A percentile compares a stretch with the other conserved stretches of the same genome.
Evolutionary conservation across 1,284 basidiomycete genomes (phyloP).

Genomic region (Singerocomus inundabilis): DNA sequence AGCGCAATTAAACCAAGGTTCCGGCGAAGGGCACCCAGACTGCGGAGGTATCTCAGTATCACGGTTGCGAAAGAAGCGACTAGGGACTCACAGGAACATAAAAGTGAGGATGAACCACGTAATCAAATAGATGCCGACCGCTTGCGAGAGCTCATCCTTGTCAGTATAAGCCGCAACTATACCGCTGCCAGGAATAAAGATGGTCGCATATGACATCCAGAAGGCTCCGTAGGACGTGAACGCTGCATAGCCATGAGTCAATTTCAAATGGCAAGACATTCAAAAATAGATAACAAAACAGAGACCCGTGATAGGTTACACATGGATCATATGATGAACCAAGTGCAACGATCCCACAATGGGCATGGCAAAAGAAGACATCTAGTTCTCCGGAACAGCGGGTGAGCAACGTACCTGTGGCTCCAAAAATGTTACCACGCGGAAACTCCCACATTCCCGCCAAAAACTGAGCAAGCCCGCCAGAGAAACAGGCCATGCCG

Average conservation of each 20-base stretch:
- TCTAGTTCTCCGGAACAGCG: not conserved
- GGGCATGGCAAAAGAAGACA: not conserved
- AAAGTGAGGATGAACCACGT: slow-evolving; percentile 72
- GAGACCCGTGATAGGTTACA: not conserved
- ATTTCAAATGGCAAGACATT: not conserved
- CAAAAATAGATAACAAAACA: not conserved
- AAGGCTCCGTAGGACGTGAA: slow-evolving; percentile 84
- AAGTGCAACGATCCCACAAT: not conserved
- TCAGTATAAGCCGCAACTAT: slow-evolving; percentile 51
- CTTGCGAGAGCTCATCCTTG: slow-evolving; percentile 47
- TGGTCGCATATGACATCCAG: slow-evolving; percentile 76
- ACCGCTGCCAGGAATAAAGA: slow-evolving; percentile 63
- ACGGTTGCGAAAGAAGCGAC: too few relatives aligned
- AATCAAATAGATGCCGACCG: slow-evolving; percentile 66
- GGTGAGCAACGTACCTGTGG: slow-evolving; percentile 51
- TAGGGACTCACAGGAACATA: slow-evolving; percentile 41
- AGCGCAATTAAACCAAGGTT: slow-evolving; percentile 65
- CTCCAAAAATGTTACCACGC: slow-evolving; percentile 67
- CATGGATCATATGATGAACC: not conserved
- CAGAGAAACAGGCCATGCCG: slow-evolving; percentile 80
- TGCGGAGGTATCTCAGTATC: slow-evolving; percentile 24
- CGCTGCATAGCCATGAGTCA: slow-evolving; percentile 39
- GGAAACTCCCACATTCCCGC: slow-evolving; percentile 85
- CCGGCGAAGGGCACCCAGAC: slow-evolving; percentile 63
- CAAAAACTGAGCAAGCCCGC: slow-evolving; percentile 78